Evolutionary conservation across 129 eudicot genomes (phyloP), one percentile per base, ranked within the genome.

Genomic region (Centella asiatica): DNA sequence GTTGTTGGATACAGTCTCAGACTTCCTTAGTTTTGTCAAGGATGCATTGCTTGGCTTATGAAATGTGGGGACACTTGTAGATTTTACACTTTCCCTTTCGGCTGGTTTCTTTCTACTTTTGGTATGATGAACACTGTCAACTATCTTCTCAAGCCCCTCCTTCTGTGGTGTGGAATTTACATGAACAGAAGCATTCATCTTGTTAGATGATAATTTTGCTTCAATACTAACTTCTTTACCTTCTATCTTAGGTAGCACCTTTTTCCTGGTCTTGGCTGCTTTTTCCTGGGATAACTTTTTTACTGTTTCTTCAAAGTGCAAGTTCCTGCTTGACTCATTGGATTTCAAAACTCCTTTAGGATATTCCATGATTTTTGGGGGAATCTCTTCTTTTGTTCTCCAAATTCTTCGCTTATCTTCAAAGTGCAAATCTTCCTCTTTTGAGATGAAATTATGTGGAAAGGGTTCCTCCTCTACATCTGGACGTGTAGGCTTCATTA

Each of bases 401-500:
- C 57, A 68, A 37, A 50, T 51, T 47, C 56, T 68, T 29, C 26
- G 63, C 59, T 67, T 46, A 9, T 57, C 55, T 0, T 22, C 60
- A 15, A 20, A 51, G 28, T 68, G 33, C 22, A 60, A 37, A 29
- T 44, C 69, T 65, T 23, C 28, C 10, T 34, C 60, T 28, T 53
- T 63, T 5, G 57, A 61, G 17, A 32, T 33, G 9, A 32, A 49
- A 22, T 23, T 63, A 18, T 36, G 62, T 32, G 57, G 4, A 32
- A 13, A 27, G 58, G 44, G 32, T 33, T 54, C 34, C 54, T 76
- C 15, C 36, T 44, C 62, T 19, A 55, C 6, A 25, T 36, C 36
- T 11, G 74, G 72, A 34, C 67, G 54, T 25, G 63, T 60, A 28
- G 95, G 90, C 62, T 60, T 89, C 78, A 89, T 77, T 29, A 89